These are phyloP conservation scores for Phialophora chinensis DNA, from an alignment of 2,329 filamentous ascomycete species.

Conservation along the genomic window DNA sequence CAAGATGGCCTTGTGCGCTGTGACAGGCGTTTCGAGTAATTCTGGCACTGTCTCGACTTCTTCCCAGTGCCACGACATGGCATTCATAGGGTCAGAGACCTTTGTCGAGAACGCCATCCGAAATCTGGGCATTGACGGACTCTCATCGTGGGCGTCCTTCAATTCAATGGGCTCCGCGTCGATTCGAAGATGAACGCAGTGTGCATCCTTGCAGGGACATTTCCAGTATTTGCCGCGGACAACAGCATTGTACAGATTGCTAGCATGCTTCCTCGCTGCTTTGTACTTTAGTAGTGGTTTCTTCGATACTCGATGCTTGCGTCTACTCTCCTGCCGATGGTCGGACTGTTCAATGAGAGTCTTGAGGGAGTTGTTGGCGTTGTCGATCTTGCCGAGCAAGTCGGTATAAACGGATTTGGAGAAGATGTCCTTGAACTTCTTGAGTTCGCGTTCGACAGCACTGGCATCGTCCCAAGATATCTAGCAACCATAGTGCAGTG, in stretches of 20 bases:
- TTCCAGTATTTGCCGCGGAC: constrained; percentile 26
- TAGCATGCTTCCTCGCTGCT: constrained; percentile 13
- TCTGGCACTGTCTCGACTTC: constrained; percentile 15
- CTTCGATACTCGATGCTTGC: constrained; percentile 8
- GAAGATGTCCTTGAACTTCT: constrained; percentile 22
- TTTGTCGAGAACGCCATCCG: constrained; percentile 10
- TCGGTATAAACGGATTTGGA: constrained; percentile 33
- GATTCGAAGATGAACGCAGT: constrained; percentile 25
- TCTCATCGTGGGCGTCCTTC: background rate
- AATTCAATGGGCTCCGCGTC: constrained; percentile 8
- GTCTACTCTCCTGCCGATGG: constrained; percentile 7
- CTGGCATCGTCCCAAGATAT: constrained; percentile 7
- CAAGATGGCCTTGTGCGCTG: background rate
- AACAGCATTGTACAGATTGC: constrained; percentile 23
- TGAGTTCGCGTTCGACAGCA: constrained; percentile 18
- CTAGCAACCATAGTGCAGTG: background rate
- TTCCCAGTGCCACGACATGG: constrained; percentile 8
- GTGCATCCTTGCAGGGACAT: constrained; percentile 20
- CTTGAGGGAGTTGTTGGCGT: constrained; percentile 33
- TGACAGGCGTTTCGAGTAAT: background rate
- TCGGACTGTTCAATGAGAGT: constrained; percentile 34
- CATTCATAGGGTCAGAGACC: background rate
- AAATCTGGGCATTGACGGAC: background rate
- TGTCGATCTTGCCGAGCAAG: constrained; percentile 33
- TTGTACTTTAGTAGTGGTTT: constrained; percentile 9